Base-by-base conservation (phyloP, 2,329 filamentous ascomycete genomes). In the Diaporthe aspalathi region DNA sequence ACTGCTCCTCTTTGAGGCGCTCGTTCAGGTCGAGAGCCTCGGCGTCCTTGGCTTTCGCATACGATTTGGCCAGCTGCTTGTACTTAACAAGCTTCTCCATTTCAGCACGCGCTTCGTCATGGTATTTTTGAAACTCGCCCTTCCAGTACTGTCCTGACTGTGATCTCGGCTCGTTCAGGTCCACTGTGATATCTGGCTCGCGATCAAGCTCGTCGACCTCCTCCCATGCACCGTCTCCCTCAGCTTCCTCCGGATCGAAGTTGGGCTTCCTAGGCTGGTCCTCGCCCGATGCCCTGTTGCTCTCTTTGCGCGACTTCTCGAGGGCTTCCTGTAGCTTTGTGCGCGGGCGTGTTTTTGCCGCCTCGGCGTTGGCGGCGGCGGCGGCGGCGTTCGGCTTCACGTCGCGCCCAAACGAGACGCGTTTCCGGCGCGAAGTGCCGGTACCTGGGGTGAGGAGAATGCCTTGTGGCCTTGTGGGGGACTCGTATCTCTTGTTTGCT, bases 131-230 rank as follows among this genome's bases (percentile, higher is more conserved):
- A 76, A 93, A 95, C 77, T 94, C 89, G 29, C 89, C 87, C 81
- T 95, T 95, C 93, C 93, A 95, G 80, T 93, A 94, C 76, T 88
- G 90, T 8, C 92, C 93, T 5, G 92, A 94, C 72, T 92, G 88
- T 2, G 92, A 94, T 74, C 90, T 88, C 8, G 93, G 93, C 76
- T 93, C 90, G 73, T 92, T 91, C 62, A 94, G 82, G 76, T 94
- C 92, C 60, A 91, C 81, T 0, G 92, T 94, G 70, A 90, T 82
- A 75, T 94, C 91, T 68, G 87, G 84, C 66, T 89, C 87, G 75
- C 81, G 83, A 43, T 81, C 78, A 47, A 81, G 81, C 20, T 83
- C 82, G 5, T 80, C 82, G 43, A 87, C 84, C 57, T 87, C 86
- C 71, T 89, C 88, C 87, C 87, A 89, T 27, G 84, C 85, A 29